Conservation (phyloP, 2,329 filamentous ascomycete genomes). For the Hypoxylon sp. region DNA sequence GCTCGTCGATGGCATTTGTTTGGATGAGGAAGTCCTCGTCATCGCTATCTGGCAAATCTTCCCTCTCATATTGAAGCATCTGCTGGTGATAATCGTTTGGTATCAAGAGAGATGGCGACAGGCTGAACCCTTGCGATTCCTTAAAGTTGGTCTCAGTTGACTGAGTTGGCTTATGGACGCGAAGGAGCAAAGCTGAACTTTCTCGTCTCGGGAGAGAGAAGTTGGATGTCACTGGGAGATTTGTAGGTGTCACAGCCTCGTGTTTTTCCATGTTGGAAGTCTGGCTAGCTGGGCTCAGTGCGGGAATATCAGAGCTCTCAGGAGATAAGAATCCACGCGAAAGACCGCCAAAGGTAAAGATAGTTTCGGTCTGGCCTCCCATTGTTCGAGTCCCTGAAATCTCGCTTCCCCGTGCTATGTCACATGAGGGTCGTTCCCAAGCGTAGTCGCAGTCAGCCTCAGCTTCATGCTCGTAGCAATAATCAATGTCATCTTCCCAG, state of each 20-base stretch:
- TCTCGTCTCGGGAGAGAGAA: conserved; percentile 65
- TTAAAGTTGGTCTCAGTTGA: conserved; percentile 68
- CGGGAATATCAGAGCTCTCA: conserved; percentile 59
- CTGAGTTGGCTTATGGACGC: conserved; percentile 55
- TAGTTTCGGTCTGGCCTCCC: conserved; percentile 28
- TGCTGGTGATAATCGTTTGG: conserved; percentile 70
- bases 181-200: conserved; percentile 51
- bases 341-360: conserved; percentile 27
- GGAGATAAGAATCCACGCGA: conserved; percentile 50
- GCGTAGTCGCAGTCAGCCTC: conserved; percentile 76
- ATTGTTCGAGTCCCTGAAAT: conserved; percentile 32
- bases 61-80: conserved; percentile 60
- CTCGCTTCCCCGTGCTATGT: conserved; percentile 56
- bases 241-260: conserved; percentile 62
- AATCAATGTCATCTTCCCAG: conserved; percentile 79
- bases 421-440: conserved; percentile 71
- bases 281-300: conserved; percentile 64
- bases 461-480: conserved; percentile 76
- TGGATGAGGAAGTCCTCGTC: conserved; percentile 50
- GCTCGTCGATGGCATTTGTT: conserved; percentile 49
- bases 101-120: conserved; percentile 74
- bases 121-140: conserved; percentile 69
- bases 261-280: conserved; percentile 57
- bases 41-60: conserved; percentile 50
- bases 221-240: conserved; percentile 59